phyloP scores from a whole-genome alignment of 148 eudicot species.

The Nepenthes mirabilis region DNA sequence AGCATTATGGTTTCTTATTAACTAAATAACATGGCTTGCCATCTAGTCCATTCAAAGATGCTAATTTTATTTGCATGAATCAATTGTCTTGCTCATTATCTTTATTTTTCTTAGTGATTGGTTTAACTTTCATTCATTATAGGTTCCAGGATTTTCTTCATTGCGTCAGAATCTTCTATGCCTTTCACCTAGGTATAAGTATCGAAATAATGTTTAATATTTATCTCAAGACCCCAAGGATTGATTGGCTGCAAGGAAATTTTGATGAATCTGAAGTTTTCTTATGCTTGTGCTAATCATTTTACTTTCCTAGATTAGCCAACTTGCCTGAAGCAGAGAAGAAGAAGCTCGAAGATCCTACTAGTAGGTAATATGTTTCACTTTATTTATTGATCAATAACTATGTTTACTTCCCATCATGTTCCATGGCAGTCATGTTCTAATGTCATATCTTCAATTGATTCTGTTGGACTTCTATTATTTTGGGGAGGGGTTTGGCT shows the following conservation, averaged over 20 bases:
- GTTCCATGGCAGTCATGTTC: background rate
- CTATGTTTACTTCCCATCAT: background rate
- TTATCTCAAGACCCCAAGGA: background rate
- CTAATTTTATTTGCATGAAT: background rate
- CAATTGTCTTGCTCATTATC: background rate
- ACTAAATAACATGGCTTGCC: no score
- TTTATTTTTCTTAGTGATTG: background rate
- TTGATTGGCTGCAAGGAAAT: background rate
- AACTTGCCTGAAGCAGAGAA: conserved; percentile 71
- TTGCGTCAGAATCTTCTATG: conserved; percentile 58
- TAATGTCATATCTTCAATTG: background rate
- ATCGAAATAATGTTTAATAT: background rate
- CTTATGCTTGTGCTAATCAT: conserved; percentile 6
- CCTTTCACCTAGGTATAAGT: conserved; percentile 68
- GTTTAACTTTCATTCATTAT: background rate
- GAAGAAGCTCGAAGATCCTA: conserved; percentile 71
- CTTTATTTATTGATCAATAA: no score
- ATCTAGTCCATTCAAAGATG: background rate
- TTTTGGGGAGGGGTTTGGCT: background rate
- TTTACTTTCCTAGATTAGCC: conserved; percentile 48
- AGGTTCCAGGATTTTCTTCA: conserved; percentile 78
- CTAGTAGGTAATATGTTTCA: conserved; percentile 45
- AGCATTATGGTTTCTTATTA: no score
- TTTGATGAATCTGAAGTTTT: background rate
- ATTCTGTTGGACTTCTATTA: background rate